Percentiles rank a stretch among this genome's conserved stretches.
These are phyloP conservation scores for Aphanomyces cochlioides DNA, from an alignment of 352 stramenopile species.

Conservation along the genomic window DNA sequence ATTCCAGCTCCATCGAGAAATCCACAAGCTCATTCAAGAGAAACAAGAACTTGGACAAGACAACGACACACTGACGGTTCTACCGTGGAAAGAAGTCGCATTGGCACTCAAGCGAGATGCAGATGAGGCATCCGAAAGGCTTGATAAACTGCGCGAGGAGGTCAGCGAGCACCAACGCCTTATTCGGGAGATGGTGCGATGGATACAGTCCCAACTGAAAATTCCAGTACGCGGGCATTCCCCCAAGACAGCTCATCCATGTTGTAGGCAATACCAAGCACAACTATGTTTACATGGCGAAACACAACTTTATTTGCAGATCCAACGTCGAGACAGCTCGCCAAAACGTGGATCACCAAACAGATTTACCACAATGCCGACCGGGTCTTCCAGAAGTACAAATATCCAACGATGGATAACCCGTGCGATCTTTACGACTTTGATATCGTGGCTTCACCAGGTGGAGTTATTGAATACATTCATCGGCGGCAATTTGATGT, in stretches of 20 bases:
- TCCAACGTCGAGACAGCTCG: neutral
- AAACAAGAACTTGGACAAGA: neutral
- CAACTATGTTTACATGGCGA: neutral
- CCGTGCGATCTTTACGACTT: neutral
- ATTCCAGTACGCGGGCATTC: neutral
- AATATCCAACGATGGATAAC: neutral
- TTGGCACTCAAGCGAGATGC: neutral
- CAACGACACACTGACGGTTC: neutral
- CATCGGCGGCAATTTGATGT: neutral
- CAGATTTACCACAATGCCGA: slow-evolving; percentile 14
- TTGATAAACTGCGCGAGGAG: neutral
- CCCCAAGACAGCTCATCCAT: neutral
- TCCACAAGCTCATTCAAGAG: neutral
- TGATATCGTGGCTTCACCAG: neutral
- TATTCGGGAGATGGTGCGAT: neutral
- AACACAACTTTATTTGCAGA: slow-evolving; percentile 8
- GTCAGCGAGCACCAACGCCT: neutral
- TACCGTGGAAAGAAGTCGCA: neutral
- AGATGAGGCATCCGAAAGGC: neutral
- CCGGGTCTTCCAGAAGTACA: slow-evolving; percentile 1
- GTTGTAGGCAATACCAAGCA: neutral
- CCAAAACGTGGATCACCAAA: neutral
- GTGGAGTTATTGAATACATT: neutral
- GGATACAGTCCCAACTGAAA: neutral
- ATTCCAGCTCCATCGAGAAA: neutral